phyloP scores from a whole-genome alignment of 805 yeast species.

The Pichia rugopelliculosa region DNA sequence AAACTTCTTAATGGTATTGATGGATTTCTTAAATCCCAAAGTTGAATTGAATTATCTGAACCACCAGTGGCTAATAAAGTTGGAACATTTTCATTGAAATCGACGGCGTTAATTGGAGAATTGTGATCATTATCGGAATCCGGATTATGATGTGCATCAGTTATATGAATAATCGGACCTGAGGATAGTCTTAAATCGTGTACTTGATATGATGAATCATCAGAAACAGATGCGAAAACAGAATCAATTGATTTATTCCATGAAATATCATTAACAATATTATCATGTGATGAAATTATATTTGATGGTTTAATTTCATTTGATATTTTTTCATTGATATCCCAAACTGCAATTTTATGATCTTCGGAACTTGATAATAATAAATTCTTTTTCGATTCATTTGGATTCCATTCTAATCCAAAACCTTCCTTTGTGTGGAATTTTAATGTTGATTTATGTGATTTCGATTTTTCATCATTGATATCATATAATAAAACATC shows the following conservation, averaged over 20 bases:
- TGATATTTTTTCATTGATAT: slow-evolving; percentile 26
- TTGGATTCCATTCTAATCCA: slow-evolving; percentile 61
- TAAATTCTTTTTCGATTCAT: slow-evolving; percentile 25
- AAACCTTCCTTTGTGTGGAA: slow-evolving; percentile 62
- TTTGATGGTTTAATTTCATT: slow-evolving; percentile 35
- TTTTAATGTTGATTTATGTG: slow-evolving; percentile 29
- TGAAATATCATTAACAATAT: slow-evolving; percentile 60
- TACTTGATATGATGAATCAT: slow-evolving; percentile 54
- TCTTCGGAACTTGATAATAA: slow-evolving; percentile 65
- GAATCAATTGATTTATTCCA: slow-evolving; percentile 40
- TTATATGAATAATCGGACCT: slow-evolving; percentile 37
- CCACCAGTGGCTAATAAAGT: slow-evolving; percentile 69
- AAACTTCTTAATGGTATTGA: slow-evolving; percentile 52
- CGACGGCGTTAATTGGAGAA: slow-evolving; percentile 49
- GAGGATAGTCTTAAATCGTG: slow-evolving; percentile 44
- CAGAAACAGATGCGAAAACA: slow-evolving; percentile 65
- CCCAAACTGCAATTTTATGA: slow-evolving; percentile 66
- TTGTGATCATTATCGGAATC: slow-evolving; percentile 9
- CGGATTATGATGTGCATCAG: slow-evolving; percentile 49
- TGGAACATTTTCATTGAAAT: slow-evolving; percentile 51
- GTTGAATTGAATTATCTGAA: slow-evolving; percentile 61
- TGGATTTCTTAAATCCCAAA: slow-evolving; percentile 70
- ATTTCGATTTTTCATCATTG: slow-evolving; percentile 14
- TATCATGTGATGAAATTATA: slow-evolving; percentile 42
- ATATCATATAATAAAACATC: slow-evolving; percentile 38